phyloP scores from a whole-genome alignment of 352 stramenopile species.

The Phytophthora kernoviae region DNA sequence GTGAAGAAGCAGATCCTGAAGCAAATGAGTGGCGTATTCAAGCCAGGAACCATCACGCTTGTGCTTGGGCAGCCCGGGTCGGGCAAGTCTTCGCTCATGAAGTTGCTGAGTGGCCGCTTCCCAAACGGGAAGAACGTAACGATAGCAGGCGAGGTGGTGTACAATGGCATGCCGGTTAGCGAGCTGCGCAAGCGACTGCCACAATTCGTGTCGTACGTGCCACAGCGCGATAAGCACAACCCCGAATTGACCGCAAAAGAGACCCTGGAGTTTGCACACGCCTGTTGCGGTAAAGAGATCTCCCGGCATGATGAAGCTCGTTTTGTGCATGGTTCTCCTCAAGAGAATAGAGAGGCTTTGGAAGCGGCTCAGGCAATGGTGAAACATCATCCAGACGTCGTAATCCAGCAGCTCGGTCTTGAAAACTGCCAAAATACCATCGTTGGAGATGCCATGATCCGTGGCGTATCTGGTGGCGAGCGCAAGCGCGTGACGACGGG shows the following conservation, averaged over 20 bases:
- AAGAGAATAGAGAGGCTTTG: not conserved
- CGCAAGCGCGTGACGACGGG: constrained; percentile 1
- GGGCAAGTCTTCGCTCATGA: constrained; percentile 15
- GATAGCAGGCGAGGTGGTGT: constrained; percentile 8
- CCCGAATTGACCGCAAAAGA: constrained; percentile 14
- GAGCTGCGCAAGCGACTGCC: constrained; percentile 17
- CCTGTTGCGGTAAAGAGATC: constrained; percentile 19
- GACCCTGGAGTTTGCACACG: constrained; percentile 14
- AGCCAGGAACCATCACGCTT: constrained; percentile 9
- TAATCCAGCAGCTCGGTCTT: constrained; percentile 1
- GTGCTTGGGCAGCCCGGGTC: not conserved
- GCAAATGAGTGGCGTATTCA: constrained; percentile 20
- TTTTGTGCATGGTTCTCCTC: not conserved
- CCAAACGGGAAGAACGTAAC: constrained; percentile 13
- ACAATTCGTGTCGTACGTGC: constrained; percentile 21
- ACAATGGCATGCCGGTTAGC: not conserved
- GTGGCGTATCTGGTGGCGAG: not conserved
- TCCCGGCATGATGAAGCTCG: constrained; percentile 1
- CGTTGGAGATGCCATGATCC: not conserved
- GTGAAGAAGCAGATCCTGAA: constrained; percentile 22
- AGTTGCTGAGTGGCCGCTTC: constrained; percentile 20
- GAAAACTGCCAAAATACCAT: not conserved
- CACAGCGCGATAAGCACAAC: constrained; percentile 22
- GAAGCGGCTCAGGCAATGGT: not conserved
- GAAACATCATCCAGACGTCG: not conserved